These are phyloP conservation scores for Musa beccarii DNA, from an alignment of 176 grass and related monocot genomes.

Conservation along the genomic window DNA sequence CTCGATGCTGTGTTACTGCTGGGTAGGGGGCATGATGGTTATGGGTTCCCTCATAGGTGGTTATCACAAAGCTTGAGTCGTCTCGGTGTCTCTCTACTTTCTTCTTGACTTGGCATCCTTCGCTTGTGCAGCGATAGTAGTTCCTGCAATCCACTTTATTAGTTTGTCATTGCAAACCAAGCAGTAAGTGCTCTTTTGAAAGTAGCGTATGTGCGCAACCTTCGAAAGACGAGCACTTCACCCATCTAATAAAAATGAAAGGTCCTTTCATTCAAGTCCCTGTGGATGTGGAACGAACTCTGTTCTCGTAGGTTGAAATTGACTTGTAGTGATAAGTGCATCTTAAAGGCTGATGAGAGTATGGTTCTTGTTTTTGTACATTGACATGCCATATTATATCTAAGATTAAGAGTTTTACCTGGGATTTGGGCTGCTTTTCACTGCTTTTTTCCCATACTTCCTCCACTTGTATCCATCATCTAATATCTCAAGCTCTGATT, in stretches of 20 bases:
- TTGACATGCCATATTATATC: too few relatives aligned
- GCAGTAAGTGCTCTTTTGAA: too few relatives aligned
- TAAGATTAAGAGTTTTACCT: not conserved
- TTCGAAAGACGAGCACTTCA: too few relatives aligned
- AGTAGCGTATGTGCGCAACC: too few relatives aligned
- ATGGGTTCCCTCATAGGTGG: slow-evolving; percentile 2
- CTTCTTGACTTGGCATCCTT: slow-evolving; percentile 9
- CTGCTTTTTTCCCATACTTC: slow-evolving; percentile 9
- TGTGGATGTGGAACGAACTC: too few relatives aligned
- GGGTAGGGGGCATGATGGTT: slow-evolving; percentile 2
- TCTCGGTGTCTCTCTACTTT: not conserved
- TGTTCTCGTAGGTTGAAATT: too few relatives aligned
- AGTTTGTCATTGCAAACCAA: too few relatives aligned
- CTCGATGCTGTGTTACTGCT: not conserved
- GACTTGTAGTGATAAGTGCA: too few relatives aligned
- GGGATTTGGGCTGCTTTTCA: not conserved
- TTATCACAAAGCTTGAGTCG: slow-evolving; percentile 4
- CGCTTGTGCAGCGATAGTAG: not conserved
- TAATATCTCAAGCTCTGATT: slow-evolving; percentile 6
- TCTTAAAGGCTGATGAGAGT: too few relatives aligned
- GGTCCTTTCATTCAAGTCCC: too few relatives aligned
- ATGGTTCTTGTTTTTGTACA: too few relatives aligned
- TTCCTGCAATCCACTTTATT: not conserved
- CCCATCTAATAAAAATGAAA: too few relatives aligned
- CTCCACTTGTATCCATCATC: slow-evolving; percentile 19